Evolutionary conservation across 768 basidiomycete species (phyloP).

Genomic region (Russula sp.): DNA sequence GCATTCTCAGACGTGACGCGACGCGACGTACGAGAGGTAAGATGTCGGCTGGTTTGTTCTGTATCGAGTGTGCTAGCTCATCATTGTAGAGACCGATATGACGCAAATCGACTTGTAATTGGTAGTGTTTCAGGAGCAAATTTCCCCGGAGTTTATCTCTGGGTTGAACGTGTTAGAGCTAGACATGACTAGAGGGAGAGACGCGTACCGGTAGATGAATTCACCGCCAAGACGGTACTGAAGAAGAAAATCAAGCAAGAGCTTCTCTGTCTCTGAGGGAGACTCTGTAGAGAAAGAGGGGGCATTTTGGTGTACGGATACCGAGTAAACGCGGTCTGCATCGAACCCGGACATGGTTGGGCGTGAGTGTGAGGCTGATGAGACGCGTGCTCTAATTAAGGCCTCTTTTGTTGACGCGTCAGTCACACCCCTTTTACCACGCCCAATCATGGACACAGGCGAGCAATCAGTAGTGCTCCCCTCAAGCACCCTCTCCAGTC

Average conservation of each 20-base stretch:
- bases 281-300: conserved; percentile 59
- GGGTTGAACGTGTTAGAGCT: conserved; percentile 12
- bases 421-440: not conserved
- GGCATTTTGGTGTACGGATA: conserved; percentile 69
- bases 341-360: conserved; percentile 82
- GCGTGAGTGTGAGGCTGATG: not conserved
- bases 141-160: conserved; percentile 89
- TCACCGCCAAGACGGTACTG: conserved; percentile 86
- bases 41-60: conserved; percentile 85
- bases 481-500: conserved; percentile 65
- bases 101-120: conserved; percentile 55
- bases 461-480: conserved; percentile 73
- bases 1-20: not conserved
- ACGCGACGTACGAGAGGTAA: conserved; percentile 68
- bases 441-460: conserved; percentile 56
- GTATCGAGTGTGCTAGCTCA: conserved; percentile 87
- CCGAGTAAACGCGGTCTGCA: conserved; percentile 72
- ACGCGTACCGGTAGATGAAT: conserved; percentile 81
- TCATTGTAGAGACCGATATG: conserved; percentile 74
- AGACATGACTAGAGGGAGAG: not conserved
- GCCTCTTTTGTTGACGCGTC: conserved; percentile 6
- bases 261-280: conserved; percentile 76
- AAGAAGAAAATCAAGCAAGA: conserved; percentile 81
- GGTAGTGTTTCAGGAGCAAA: conserved; percentile 79
- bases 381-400: conserved; percentile 4